Percentiles rank a stretch among this genome's conserved stretches.
Conservation (phyloP, 345 rosid genomes). For the Luvunga scandens region DNA sequence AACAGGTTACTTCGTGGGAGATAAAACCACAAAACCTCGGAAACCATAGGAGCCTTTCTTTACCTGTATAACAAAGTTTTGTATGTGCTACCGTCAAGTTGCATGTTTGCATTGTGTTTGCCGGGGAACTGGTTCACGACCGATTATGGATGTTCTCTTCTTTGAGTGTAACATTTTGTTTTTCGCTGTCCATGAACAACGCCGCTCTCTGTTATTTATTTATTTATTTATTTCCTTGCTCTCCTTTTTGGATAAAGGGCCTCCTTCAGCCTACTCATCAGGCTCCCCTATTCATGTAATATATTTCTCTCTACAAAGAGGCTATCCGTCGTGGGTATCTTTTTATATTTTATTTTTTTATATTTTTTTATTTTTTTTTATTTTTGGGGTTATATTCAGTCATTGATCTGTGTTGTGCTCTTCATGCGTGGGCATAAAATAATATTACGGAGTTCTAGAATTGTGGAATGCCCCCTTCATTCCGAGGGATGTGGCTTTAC, state of each 20-base stretch:
- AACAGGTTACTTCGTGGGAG: constrained; percentile 76
- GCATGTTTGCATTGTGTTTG: neutral
- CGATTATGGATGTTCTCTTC: neutral
- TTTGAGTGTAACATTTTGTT: neutral
- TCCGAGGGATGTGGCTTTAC: too few relatives aligned
- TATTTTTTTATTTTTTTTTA: neutral
- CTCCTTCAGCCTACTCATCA: neutral
- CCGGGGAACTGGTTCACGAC: neutral
- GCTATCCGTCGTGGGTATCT: too few relatives aligned
- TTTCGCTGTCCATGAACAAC: neutral
- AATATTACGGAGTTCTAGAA: too few relatives aligned
- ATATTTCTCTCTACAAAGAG: neutral
- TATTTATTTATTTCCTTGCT: too few relatives aligned
- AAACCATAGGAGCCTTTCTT: constrained; percentile 59
- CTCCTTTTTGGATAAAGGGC: too few relatives aligned
- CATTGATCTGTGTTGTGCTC: neutral
- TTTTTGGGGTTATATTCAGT: too few relatives aligned
- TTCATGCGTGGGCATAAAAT: too few relatives aligned
- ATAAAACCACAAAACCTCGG: constrained; percentile 61
- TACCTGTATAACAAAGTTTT: constrained; percentile 33
- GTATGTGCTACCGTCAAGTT: neutral
- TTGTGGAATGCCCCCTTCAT: too few relatives aligned
- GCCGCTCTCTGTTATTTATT: neutral
- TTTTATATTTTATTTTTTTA: neutral
- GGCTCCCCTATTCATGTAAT: neutral